Conservation (phyloP, 1,139 yeast species). For the Sugiyamaella neomexicana region DNA sequence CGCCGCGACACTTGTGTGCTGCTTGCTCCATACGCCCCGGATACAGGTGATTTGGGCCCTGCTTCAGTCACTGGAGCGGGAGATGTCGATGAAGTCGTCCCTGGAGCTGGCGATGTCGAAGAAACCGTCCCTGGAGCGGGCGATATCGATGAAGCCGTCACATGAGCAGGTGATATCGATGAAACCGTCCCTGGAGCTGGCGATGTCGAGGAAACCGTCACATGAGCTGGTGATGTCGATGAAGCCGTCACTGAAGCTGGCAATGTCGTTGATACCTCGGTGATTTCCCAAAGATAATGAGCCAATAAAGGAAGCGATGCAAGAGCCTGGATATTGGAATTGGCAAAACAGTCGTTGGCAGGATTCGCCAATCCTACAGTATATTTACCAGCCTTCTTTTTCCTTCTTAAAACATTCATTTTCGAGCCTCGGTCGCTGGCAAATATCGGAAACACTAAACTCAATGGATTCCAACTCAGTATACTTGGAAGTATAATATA, state of each 20-base stretch:
- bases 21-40: background rate
- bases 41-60: too few species aligned
- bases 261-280: conserved; percentile 27
- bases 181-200: conserved; percentile 25
- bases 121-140: too few species aligned
- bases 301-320: conserved; percentile 66
- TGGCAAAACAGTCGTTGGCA: conserved; percentile 90
- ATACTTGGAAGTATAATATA: conserved; percentile 21
- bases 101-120: background rate
- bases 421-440: background rate
- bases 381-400: conserved; percentile 38
- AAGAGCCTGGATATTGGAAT: conserved; percentile 84
- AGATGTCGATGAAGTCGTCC: background rate
- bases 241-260: background rate
- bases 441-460: conserved; percentile 15
- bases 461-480: conserved; percentile 21
- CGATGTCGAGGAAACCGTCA: background rate
- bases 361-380: conserved; percentile 82
- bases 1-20: background rate
- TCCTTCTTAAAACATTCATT: conserved; percentile 22
- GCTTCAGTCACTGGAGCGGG: too few species aligned
- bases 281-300: conserved; percentile 47
- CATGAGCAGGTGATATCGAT: background rate
- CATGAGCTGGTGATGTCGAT: background rate
- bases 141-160: background rate